A percentile compares a stretch with the other conserved stretches of the same genome.
These are phyloP conservation scores for Hordeum marinum DNA, from an alignment of 176 grass and related monocot species.

Conservation along the genomic window DNA sequence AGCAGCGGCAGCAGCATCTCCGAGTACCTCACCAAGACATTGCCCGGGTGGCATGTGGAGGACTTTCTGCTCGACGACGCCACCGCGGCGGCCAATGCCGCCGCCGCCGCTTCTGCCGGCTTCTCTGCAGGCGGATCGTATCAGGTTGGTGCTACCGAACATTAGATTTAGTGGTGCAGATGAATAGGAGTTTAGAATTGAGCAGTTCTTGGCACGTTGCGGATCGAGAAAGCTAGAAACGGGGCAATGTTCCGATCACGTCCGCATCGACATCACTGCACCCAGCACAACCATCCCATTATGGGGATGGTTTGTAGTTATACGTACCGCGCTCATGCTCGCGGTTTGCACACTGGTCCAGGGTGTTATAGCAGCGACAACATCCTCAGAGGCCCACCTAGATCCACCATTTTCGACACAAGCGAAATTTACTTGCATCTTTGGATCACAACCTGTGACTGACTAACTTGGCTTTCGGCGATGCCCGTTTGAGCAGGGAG, in stretches of 20 bases:
- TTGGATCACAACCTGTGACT: background rate
- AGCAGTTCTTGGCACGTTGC: background rate
- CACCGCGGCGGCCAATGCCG: background rate
- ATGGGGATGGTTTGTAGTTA: slow-evolving; percentile 26
- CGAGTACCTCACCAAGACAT: slow-evolving; percentile 90
- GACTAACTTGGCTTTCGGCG: slow-evolving; percentile 5
- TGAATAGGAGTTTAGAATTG: background rate
- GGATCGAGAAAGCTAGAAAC: background rate
- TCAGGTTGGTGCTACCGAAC: slow-evolving; percentile 41
- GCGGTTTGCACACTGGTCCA: slow-evolving; percentile 23
- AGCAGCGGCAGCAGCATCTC: slow-evolving; percentile 84
- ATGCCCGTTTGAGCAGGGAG: slow-evolving; percentile 36
- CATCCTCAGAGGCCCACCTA: background rate
- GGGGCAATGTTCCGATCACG: background rate
- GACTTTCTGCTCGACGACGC: slow-evolving; percentile 65
- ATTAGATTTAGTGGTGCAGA: background rate
- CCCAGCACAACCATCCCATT: slow-evolving; percentile 27
- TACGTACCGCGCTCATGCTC: background rate
- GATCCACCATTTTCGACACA: background rate
- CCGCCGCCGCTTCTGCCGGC: background rate
- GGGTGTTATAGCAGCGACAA: background rate
- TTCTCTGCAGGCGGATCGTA: slow-evolving; percentile 26
- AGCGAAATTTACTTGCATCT: background rate
- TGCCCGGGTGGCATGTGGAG: slow-evolving; percentile 91
- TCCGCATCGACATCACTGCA: slow-evolving; percentile 33